Conservation (phyloP, 352 stramenopile genomes). For the Phytopythium litorale region DNA sequence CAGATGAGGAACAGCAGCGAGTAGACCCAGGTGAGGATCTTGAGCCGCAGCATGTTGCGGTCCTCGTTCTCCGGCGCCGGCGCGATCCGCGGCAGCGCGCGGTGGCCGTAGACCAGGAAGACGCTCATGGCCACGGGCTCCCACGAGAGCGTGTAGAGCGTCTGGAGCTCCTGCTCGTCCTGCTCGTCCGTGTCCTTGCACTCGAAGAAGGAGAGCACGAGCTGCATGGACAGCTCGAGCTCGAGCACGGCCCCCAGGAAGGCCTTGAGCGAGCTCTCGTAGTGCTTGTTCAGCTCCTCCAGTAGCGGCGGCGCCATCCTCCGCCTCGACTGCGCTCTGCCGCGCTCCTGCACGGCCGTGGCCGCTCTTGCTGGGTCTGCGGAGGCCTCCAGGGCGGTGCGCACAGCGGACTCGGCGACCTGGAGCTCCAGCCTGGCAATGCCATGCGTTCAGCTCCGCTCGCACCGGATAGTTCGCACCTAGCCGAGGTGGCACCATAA, state of each 20-base stretch:
- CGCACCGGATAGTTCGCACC: not conserved
- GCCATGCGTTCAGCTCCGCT: conserved; percentile 1
- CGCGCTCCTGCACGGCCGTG: not conserved
- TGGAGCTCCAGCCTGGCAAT: not conserved
- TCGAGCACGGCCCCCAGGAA: conserved; percentile 58
- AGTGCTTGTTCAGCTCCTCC: conserved; percentile 28
- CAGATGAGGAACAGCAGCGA: conserved; percentile 55
- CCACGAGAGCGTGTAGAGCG: conserved; percentile 64
- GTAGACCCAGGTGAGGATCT: conserved; percentile 68
- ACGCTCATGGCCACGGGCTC: conserved; percentile 36
- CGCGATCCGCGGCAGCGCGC: conserved; percentile 29
- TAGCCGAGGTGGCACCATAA: not conserved
- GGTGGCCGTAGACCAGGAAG: conserved; percentile 53
- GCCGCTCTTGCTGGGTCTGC: not conserved
- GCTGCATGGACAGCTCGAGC: conserved; percentile 67
- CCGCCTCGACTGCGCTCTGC: not conserved
- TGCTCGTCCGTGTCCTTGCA: conserved; percentile 37
- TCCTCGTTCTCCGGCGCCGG: conserved; percentile 62
- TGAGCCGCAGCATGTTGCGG: conserved; percentile 58
- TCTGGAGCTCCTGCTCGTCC: conserved; percentile 68
- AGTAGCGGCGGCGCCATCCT: not conserved
- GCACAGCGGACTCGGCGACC: too few species aligned
- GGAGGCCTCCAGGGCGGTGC: not conserved
- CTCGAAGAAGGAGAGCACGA: conserved; percentile 73
- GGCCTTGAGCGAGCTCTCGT: conserved; percentile 56